Percentiles rank a stretch among this genome's conserved stretches.
Conservation (phyloP, 345 rosid genomes). For the Kandelia obovata region DNA sequence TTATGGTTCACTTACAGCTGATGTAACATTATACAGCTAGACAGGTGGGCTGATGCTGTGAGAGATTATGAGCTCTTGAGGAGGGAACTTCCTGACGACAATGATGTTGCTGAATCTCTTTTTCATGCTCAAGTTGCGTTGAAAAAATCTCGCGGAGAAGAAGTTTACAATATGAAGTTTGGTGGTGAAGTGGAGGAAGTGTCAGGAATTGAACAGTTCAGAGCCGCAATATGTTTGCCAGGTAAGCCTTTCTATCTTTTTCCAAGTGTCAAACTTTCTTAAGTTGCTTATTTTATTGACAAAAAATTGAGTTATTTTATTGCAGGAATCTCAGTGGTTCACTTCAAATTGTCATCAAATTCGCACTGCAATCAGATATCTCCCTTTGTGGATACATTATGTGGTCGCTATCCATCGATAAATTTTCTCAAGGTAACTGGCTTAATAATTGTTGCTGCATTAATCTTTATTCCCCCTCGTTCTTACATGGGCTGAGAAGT, state of each 20-base stretch:
- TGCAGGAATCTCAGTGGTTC: constrained; percentile 76
- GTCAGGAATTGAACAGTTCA: constrained; percentile 65
- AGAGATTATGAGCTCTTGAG: constrained; percentile 79
- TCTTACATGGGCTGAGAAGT: not conserved
- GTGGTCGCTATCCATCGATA: constrained; percentile 79
- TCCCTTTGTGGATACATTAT: constrained; percentile 64
- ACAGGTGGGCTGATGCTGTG: constrained; percentile 87
- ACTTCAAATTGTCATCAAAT: constrained; percentile 54
- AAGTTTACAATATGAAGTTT: constrained; percentile 85
- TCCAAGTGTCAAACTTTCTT: not conserved
- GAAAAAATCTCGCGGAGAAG: constrained; percentile 91
- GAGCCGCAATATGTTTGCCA: constrained; percentile 70
- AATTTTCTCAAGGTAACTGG: constrained; percentile 72
- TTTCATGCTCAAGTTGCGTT: constrained; percentile 91
- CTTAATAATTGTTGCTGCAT: not conserved
- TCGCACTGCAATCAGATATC: constrained; percentile 82
- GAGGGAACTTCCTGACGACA: constrained; percentile 74
- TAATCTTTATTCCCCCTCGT: not conserved
- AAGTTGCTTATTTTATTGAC: not conserved
- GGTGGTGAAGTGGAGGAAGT: constrained; percentile 93
- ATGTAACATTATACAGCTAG: constrained; percentile 45
- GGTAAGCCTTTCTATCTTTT: constrained; percentile 35
- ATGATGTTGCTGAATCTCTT: constrained; percentile 77
- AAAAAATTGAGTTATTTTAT: constrained; percentile 1
- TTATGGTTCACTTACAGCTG: not conserved